A percentile compares a stretch with the other conserved stretches of the same genome.
Conservation (phyloP, 2,329 filamentous ascomycete species). For the Aspergillus aculeatus region DNA sequence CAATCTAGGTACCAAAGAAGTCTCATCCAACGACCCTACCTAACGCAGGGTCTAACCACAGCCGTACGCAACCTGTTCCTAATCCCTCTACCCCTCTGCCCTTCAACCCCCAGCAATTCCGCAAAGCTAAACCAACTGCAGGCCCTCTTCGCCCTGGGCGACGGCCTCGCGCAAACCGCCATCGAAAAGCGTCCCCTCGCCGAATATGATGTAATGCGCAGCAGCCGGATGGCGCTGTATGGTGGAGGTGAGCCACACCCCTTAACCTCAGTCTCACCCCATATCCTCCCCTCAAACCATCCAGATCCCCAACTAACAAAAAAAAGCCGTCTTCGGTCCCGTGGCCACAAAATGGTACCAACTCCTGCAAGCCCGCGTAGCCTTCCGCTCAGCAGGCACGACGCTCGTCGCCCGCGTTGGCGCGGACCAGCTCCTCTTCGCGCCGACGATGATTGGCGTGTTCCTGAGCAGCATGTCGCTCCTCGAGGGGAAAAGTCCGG, state of each 20-base stretch:
- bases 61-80: conserved; percentile 8
- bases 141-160: conserved; percentile 17
- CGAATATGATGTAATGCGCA: conserved; percentile 12
- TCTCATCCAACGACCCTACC: conserved; percentile 13
- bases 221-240: conserved; percentile 12
- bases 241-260: conserved; percentile 19
- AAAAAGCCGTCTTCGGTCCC: conserved; percentile 18
- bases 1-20: conserved; percentile 15
- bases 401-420: conserved; percentile 15
- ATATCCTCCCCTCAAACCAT: no score
- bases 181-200: conserved; percentile 14
- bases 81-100: no score
- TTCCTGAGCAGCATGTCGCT: conserved; percentile 20
- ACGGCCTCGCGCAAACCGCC: conserved; percentile 18
- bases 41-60: conserved; percentile 19
- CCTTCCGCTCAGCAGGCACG: neutral
- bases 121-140: neutral
- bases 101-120: neutral
- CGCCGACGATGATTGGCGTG: conserved; percentile 19
- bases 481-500: conserved; percentile 11
- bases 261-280: no score
- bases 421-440: conserved; percentile 16
- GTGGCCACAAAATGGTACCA: conserved; percentile 20
- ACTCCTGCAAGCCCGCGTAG: conserved; percentile 13
- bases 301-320: no score